These are phyloP conservation scores for Phaeosphaeriaceae sp. DNA, from an alignment of 2,329 filamentous ascomycete species.

Conservation along the genomic window DNA sequence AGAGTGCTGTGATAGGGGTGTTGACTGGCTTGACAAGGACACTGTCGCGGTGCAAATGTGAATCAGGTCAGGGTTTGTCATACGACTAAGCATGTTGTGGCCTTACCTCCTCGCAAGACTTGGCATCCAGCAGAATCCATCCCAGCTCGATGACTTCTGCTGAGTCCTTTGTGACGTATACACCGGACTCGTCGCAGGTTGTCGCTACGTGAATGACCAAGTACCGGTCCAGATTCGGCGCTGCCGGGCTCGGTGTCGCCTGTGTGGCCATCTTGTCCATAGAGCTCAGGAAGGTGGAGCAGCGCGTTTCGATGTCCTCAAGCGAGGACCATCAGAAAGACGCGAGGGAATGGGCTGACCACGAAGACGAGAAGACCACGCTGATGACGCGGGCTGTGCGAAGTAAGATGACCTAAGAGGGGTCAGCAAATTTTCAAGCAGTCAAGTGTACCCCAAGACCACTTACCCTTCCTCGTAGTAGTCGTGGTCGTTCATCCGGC, in stretches of 20 bases:
- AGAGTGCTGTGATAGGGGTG: conserved; percentile 96
- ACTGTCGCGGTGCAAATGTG: conserved; percentile 89
- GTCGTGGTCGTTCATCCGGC: too few species aligned
- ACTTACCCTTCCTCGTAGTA: too few species aligned
- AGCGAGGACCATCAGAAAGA: too few species aligned
- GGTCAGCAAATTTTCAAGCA: too few species aligned
- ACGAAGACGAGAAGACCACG: too few species aligned
- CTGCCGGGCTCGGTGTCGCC: conserved; percentile 38
- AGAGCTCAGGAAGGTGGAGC: too few species aligned
- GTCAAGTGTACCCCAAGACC: too few species aligned
- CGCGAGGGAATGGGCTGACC: too few species aligned
- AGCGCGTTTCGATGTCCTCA: too few species aligned
- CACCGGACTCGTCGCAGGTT: conserved; percentile 98
- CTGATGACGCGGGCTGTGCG: too few species aligned
- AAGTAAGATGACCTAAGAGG: too few species aligned
- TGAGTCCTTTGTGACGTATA: conserved; percentile 99
- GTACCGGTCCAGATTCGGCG: conserved; percentile 80
- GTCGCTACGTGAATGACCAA: conserved; percentile 98
- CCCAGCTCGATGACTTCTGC: conserved; percentile 99
- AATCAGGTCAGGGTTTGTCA: conserved; percentile 7
- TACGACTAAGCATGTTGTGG: conserved; percentile 13
- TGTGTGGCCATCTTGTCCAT: conserved; percentile 35
- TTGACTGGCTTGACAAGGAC: conserved; percentile 98
- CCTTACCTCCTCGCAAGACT: conserved; percentile 85
- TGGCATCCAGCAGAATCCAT: conserved; percentile 94